A percentile compares a stretch with the other conserved stretches of the same genome.
Conservation (phyloP, 768 basidiomycete genomes). For the Russula vinacea region DNA sequence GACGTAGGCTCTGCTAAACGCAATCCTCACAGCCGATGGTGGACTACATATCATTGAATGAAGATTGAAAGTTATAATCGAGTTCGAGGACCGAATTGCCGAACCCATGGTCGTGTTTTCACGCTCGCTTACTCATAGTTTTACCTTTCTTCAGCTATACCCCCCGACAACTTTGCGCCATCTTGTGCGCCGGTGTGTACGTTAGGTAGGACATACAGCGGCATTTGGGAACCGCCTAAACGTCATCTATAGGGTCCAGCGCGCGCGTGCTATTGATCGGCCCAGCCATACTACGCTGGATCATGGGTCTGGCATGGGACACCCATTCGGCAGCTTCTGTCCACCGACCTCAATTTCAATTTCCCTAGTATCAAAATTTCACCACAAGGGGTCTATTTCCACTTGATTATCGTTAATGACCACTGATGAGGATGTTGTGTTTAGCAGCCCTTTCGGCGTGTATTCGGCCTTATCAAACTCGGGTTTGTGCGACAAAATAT, state of each 20-base stretch:
- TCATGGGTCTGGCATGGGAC: background rate
- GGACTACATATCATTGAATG: background rate
- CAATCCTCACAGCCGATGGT: background rate
- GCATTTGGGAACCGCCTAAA: background rate
- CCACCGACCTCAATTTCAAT: background rate
- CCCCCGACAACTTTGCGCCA: background rate
- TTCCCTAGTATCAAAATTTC: background rate
- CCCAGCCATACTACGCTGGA: background rate
- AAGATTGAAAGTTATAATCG: background rate
- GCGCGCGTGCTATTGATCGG: background rate
- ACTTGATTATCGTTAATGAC: background rate
- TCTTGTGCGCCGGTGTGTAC: background rate
- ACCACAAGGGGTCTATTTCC: background rate
- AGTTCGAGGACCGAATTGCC: background rate
- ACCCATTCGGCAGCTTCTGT: background rate
- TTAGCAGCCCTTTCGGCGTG: background rate
- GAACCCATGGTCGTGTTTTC: background rate
- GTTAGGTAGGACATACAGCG: background rate
- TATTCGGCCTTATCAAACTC: background rate
- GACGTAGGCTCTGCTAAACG: background rate
- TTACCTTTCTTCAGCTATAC: background rate
- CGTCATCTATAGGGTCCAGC: background rate
- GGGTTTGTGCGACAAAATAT: background rate
- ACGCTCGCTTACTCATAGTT: background rate
- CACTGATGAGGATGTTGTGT: background rate